Evolutionary conservation across 2,329 filamentous ascomycete genomes (phyloP), one percentile per base, ranked within the genome.

Genomic region (Aureobasidium pullulans): DNA sequence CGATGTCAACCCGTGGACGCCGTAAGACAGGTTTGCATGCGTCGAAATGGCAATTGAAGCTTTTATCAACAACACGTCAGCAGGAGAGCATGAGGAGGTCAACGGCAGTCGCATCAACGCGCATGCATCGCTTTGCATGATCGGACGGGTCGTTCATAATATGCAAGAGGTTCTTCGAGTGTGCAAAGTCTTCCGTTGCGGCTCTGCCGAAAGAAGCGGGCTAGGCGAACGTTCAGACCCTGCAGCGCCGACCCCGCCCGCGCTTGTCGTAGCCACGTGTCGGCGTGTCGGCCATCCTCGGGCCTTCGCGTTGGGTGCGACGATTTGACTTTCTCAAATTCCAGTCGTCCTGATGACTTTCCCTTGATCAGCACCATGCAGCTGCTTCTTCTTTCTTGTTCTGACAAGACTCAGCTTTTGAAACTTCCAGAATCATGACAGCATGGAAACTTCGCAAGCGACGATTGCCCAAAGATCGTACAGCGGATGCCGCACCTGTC

Each of bases 381-480:
- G 37, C 36, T 34, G 28, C 19, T 16, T 43, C 39, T 13, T 34
- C 10, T 54, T 32, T 9, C n/a, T 16, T 10, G 9, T 42, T 36
- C 10, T 11, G 36, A 36, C 23, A 53, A 37, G 15, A 11, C 13
- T 42, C 13, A 40, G 10, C 11, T 32, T 28, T 19, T 6, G 34
- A 19, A 29, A 32, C n/a, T 28, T 34, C n/a, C 39, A 43, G 37
- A 43, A 54, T 13, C 9, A 54, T 52, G 48, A 40, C 48, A 52
- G 37, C 50, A 54, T 54, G 50, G 50, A 54, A 54, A 42, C 39
- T 9, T 54, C 50, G 39, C 50, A 54, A 54, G 39, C 37, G 39
- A 54, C 39, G 39, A 43, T 43, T 54, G 50, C 50, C 10, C 50
- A 54, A 43, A 37, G 50, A 42, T 54, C 50, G 36, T 54, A 42